These are phyloP conservation scores for Coccomyxa sp. DNA, from an alignment of 139 green algal genomes.

Conservation along the genomic window DNA sequence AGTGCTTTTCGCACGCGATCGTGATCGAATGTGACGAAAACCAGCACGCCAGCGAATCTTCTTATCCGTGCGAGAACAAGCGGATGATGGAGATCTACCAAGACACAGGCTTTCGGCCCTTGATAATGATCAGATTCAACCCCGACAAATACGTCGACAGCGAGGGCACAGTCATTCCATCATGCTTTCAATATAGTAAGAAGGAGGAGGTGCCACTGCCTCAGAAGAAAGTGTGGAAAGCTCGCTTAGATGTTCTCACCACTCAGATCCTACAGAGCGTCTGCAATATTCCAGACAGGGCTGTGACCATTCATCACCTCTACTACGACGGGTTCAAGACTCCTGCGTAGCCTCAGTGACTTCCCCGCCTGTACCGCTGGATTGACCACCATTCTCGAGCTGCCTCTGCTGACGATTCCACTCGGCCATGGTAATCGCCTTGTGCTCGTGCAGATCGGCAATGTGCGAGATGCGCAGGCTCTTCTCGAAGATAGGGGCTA, in stretches of 20 bases:
- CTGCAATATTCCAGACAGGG: background rate
- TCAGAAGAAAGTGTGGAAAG: background rate
- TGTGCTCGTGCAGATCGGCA: background rate
- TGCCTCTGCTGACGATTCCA: background rate
- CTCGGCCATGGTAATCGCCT: background rate
- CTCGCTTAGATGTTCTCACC: background rate
- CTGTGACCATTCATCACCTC: background rate
- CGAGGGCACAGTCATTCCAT: background rate
- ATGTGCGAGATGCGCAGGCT: background rate
- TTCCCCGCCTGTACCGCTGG: background rate
- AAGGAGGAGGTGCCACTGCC: background rate
- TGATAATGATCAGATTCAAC: background rate
- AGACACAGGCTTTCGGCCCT: background rate
- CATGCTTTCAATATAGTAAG: background rate
- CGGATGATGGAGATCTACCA: background rate
- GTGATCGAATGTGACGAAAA: constrained; percentile 1
- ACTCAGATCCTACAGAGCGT: background rate
- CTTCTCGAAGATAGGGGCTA: background rate
- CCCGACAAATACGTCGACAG: background rate
- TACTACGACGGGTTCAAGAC: background rate
- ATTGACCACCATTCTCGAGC: background rate
- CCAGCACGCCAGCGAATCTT: background rate
- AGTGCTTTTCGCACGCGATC: background rate
- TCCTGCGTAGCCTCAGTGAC: background rate
- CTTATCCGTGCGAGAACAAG: background rate